These are phyloP conservation scores for Atkinsonella texensis DNA, from an alignment of 2,329 filamentous ascomycete genomes.

Conservation along the genomic window DNA sequence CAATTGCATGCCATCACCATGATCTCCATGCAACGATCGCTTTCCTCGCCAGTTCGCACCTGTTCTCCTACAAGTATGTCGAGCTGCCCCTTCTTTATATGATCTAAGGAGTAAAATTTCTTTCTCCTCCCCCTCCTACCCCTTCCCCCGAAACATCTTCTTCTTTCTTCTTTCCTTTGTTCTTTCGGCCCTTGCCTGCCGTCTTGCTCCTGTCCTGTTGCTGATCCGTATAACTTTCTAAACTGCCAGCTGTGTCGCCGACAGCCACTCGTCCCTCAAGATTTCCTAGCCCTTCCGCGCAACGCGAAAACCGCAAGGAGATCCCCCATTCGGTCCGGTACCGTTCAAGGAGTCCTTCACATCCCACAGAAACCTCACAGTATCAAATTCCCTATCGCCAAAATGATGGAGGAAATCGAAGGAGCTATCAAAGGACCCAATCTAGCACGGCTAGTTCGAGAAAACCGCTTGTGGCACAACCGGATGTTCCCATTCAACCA, in stretches of 20 bases:
- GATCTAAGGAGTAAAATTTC: background rate
- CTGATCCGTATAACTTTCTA: conserved; percentile 16
- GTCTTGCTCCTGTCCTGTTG: conserved; percentile 6
- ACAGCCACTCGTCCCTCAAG: conserved; percentile 28
- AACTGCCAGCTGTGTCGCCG: conserved; percentile 20
- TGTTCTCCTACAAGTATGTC: conserved; percentile 49
- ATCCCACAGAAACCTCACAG: conserved; percentile 32
- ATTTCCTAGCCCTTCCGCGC: conserved; percentile 43
- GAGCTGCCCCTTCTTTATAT: background rate
- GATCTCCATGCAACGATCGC: conserved; percentile 50
- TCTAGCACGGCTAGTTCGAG: conserved; percentile 26
- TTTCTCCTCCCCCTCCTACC: background rate
- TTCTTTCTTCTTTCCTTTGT: background rate
- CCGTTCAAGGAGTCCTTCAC: conserved; percentile 43
- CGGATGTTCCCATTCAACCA: conserved; percentile 18
- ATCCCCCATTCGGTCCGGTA: conserved; percentile 33
- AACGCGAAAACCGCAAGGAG: conserved; percentile 33
- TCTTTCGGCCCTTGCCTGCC: background rate
- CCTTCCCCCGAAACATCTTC: too few relatives aligned
- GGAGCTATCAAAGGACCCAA: conserved; percentile 24
- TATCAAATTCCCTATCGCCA: conserved; percentile 28
- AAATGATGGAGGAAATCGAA: conserved; percentile 30
- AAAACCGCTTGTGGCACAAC: conserved; percentile 39
- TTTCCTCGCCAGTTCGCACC: conserved; percentile 49
- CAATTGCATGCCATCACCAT: conserved; percentile 37